Evolutionary conservation across 192 early-diverging fungal species (phyloP).

Genomic region (Chytriomyces sp.): DNA sequence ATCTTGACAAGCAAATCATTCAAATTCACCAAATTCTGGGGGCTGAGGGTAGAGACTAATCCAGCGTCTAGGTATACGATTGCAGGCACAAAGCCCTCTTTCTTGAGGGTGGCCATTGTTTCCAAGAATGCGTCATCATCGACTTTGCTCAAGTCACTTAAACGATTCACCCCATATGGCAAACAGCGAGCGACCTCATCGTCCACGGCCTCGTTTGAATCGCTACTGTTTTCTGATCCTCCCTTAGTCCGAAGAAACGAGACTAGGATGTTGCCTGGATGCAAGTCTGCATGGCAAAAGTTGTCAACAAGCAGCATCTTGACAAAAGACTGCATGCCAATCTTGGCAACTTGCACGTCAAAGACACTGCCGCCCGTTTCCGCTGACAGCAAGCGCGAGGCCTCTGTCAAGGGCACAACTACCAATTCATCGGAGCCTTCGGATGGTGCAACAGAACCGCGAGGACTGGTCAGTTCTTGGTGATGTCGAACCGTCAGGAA

Average conservation of each 20-base stretch:
- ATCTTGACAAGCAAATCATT: slow-evolving; percentile 89
- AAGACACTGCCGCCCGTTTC: slow-evolving; percentile 61
- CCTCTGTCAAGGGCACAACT: not conserved
- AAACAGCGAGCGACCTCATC: not conserved
- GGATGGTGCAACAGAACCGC: not conserved
- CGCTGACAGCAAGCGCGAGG: not conserved
- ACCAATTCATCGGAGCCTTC: not conserved
- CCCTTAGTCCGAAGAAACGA: slow-evolving; percentile 61
- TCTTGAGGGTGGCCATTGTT: slow-evolving; percentile 55
- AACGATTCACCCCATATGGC: not conserved
- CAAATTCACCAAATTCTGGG: slow-evolving; percentile 79
- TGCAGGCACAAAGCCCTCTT: slow-evolving; percentile 73
- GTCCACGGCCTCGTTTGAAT: not conserved
- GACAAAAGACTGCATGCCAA: slow-evolving; percentile 79
- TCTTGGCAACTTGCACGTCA: slow-evolving; percentile 76
- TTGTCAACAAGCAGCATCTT: slow-evolving; percentile 94
- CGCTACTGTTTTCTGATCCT: not conserved
- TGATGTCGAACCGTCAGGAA: slow-evolving; percentile 61
- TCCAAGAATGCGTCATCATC: slow-evolving; percentile 40
- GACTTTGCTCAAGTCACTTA: slow-evolving; percentile 1
- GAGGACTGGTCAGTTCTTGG: not conserved
- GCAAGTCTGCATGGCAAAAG: slow-evolving; percentile 92
- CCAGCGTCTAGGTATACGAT: slow-evolving; percentile 92
- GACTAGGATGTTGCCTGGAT: slow-evolving; percentile 91
- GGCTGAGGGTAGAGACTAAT: slow-evolving; percentile 77